Evolutionary conservation across 805 yeast genomes (phyloP), one percentile per base, ranked within the genome.

Genomic region (Kockiozyma suomiensis): DNA sequence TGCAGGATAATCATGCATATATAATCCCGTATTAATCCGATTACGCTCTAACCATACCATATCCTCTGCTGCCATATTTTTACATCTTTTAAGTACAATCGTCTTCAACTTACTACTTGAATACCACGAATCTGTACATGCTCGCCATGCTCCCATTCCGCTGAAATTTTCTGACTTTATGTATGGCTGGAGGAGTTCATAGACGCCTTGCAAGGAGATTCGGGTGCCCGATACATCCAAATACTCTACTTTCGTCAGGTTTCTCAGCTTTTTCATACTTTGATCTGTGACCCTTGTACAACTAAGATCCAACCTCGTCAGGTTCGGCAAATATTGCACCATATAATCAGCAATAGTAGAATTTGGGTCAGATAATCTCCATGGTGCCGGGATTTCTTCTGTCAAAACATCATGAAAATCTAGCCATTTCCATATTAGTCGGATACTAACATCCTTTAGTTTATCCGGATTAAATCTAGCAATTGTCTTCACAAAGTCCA

Each of bases 361-460:
- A 3, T 38, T 32, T 10, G 37, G 52, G 7, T 26, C 47, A 6
- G 40, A 35, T 8, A 37, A 19, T 12, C 43, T n/a, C 51, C 51
- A 35, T 7, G 51, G 46, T 15, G 37, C 15, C 12, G 52, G 51
- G 4, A 33, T 35, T 10, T 32, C 23, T 17, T 21, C 13, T 8
- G 15, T 12, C 30, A 17, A 8, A 33, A 28, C n/a, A 6, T 54
- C 53, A 7, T 41, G 49, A 28, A 50, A 43, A 26, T 30, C 8
- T 3, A 56, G 13, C n/a, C 38, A 5, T n/a, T 30, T 37, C 49
- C 51, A 47, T 37, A 50, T 28, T 32, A 32, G 19, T 12, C 43
- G 28, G n/a, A 56, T 28, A 40, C 35, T 37, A n/a, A 56, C 32
- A 23, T 56, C 60, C 2, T 40, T 38, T 47, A 56, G 23, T n/a